A percentile compares a stretch with the other conserved stretches of the same genome.
Evolutionary conservation across 2,329 filamentous ascomycete species (phyloP).

Genomic region (Raffaelea ambrosiae): DNA sequence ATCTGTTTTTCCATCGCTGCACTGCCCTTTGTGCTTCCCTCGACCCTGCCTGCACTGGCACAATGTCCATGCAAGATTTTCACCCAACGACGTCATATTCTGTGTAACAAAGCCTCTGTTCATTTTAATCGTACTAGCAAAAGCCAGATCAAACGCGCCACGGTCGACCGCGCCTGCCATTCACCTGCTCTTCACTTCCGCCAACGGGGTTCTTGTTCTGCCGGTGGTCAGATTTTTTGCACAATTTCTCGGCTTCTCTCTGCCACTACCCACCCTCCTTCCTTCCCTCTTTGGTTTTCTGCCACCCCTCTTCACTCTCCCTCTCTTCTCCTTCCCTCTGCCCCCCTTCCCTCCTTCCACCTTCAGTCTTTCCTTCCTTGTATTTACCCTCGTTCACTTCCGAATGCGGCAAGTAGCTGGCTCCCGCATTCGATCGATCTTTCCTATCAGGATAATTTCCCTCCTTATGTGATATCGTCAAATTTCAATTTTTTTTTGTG

Average conservation of each 20-base stretch:
- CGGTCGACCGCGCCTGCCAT: neutral
- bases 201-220: neutral
- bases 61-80: no score
- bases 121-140: constrained; percentile 25
- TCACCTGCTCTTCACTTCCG: neutral
- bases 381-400: neutral
- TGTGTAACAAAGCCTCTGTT: no score
- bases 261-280: neutral
- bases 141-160: neutral
- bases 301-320: neutral
- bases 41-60: no score
- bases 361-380: no score
- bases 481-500: neutral
- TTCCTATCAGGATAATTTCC: constrained; percentile 3
- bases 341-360: neutral
- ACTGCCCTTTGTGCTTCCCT: no score
- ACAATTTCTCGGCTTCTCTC: neutral
- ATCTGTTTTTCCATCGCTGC: no score
- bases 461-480: constrained; percentile 1
- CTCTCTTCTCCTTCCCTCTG: neutral
- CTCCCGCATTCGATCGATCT: constrained; percentile 3
- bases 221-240: no score
- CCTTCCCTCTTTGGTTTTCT: no score
- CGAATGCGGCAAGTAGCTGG: constrained; percentile 1
- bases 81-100: no score